phyloP scores from a whole-genome alignment of 495 filamentous ascomycete species.

The Oidiodendron maius region DNA sequence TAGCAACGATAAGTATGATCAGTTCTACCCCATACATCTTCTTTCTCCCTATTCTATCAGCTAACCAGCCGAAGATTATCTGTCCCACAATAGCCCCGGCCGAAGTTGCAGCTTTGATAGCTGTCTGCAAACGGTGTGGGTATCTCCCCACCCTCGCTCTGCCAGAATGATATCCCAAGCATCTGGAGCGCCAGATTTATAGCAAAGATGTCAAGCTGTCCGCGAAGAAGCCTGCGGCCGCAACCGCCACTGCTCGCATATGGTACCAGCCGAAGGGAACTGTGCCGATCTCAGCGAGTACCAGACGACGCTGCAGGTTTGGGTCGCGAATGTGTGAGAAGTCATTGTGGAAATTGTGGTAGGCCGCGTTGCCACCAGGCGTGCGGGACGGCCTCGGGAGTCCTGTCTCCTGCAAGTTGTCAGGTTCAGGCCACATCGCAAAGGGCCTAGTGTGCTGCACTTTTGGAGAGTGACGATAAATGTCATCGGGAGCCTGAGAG shows the following conservation, averaged over 20 bases:
- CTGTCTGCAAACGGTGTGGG: conserved; percentile 54
- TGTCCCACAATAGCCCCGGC: conserved; percentile 83
- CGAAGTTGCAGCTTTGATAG: conserved; percentile 85
- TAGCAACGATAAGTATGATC: conserved; percentile 76
- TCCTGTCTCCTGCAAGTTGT: no score
- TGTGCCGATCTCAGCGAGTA: conserved; percentile 74
- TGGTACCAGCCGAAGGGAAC: conserved; percentile 76
- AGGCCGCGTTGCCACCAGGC: conserved; percentile 63
- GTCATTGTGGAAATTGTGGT: conserved; percentile 63
- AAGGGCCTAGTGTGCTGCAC: no score
- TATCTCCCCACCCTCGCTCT: no score
- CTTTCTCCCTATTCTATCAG: conserved; percentile 70
- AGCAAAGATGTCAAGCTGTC: conserved; percentile 56
- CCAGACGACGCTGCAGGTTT: conserved; percentile 66
- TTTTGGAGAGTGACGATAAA: no score
- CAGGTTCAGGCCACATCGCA: no score
- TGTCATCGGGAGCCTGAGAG: no score
- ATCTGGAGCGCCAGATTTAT: conserved; percentile 66
- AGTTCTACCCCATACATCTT: conserved; percentile 82
- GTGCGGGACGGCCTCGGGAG: no score
- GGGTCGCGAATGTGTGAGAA: conserved; percentile 62
- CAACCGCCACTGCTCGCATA: conserved; percentile 61
- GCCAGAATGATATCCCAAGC: conserved; percentile 69
- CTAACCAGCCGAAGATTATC: conserved; percentile 72
- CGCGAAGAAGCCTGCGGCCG: conserved; percentile 80